Conservation (phyloP, 2,329 filamentous ascomycete species). For the Scedosporium aurantiacum region DNA sequence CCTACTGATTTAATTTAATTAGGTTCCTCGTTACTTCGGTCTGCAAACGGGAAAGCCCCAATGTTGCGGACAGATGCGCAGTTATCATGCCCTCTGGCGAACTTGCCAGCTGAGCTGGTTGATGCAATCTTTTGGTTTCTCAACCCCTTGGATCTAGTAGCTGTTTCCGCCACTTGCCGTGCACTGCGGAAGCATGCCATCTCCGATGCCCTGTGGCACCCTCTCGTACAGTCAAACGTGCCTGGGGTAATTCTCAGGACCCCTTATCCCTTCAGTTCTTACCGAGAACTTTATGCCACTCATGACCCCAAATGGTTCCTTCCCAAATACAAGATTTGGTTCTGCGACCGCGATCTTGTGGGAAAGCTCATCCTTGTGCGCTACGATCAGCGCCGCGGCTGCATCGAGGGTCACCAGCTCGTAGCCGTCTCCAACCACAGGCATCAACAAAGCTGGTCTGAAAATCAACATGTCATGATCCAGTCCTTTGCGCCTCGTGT, state of each 20-base stretch:
- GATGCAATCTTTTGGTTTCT: slow-evolving; percentile 60
- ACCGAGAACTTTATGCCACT: slow-evolving; percentile 58
- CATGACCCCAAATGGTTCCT: slow-evolving; percentile 83
- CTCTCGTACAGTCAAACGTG: slow-evolving; percentile 56
- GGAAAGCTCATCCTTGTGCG: slow-evolving; percentile 68
- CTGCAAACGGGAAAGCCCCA: neutral
- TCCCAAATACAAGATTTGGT: slow-evolving; percentile 72
- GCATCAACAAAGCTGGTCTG: slow-evolving; percentile 51
- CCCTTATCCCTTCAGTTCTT: slow-evolving; percentile 50
- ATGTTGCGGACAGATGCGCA: neutral
- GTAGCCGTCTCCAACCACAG: slow-evolving; percentile 48
- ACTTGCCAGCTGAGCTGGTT: slow-evolving; percentile 63
- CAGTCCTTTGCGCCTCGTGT: slow-evolving; percentile 62
- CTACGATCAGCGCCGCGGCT: slow-evolving; percentile 61
- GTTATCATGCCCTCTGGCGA: neutral
- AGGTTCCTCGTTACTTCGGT: neutral
- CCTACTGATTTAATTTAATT: neutral
- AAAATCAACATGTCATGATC: slow-evolving; percentile 52
- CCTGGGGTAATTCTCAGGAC: slow-evolving; percentile 41
- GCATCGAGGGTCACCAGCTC: slow-evolving; percentile 72
- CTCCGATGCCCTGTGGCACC: slow-evolving; percentile 62
- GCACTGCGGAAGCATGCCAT: slow-evolving; percentile 46
- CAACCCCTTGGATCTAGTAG: slow-evolving; percentile 50
- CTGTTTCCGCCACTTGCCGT: slow-evolving; percentile 50
- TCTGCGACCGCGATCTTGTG: slow-evolving; percentile 60